Conservation (phyloP, 2,329 filamentous ascomycete genomes). For the Aschersonia sp. region DNA sequence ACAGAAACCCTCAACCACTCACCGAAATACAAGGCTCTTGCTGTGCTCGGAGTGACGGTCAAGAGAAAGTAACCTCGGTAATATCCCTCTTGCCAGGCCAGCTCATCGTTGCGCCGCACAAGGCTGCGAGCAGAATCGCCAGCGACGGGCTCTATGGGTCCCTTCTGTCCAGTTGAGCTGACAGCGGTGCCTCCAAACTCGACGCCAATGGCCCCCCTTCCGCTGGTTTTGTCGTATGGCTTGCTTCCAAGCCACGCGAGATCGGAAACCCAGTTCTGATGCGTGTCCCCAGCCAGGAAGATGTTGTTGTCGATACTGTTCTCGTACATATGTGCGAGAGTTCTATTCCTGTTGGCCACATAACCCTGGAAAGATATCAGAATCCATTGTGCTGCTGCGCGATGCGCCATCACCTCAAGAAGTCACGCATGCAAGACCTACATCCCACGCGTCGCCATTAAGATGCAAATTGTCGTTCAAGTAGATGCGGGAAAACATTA, state of each 20-base stretch:
- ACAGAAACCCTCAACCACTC: conserved; percentile 9
- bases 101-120: conserved; percentile 39
- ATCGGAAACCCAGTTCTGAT: conserved; percentile 48
- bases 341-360: conserved; percentile 55
- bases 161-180: conserved; percentile 41
- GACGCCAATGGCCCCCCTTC: conserved; percentile 41
- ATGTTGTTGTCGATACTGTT: conserved; percentile 60
- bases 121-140: conserved; percentile 32
- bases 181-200: conserved; percentile 56
- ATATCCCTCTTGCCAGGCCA: conserved; percentile 61
- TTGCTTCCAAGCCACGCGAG: conserved; percentile 41
- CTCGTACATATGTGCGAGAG: conserved; percentile 48
- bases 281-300: conserved; percentile 56
- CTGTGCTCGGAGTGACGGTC: conserved; percentile 36
- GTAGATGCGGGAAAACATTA: conserved; percentile 45
- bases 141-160: conserved; percentile 36
- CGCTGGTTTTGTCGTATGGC: conserved; percentile 36
- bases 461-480: conserved; percentile 15
- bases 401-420: background rate
- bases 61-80: conserved; percentile 62
- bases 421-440: conserved; percentile 7
- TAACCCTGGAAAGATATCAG: conserved; percentile 33
- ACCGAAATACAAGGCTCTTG: conserved; percentile 44
- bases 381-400: background rate
- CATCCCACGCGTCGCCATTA: conserved; percentile 20